Evolutionary conservation across 2,329 filamentous ascomycete species (phyloP), one percentile per base, ranked within the genome.

Genomic region (Beauveria caledonica): DNA sequence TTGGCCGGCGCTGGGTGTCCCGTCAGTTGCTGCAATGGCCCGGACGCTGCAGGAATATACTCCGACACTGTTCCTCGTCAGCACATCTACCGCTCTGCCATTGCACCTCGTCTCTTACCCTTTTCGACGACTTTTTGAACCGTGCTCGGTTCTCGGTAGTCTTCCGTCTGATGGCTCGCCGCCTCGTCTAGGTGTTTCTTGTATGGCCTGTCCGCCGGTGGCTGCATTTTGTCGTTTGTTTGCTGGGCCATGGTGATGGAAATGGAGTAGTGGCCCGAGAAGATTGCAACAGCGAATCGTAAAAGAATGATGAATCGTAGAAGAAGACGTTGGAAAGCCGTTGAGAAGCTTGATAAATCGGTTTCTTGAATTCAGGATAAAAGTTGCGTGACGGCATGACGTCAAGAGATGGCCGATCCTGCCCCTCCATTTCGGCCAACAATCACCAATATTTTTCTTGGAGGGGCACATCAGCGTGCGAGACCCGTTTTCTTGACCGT

Each of bases 11-110:
- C 60, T 13, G 29, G 46, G 21, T 67, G 63, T 25, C 70, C 66
- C 42, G 74, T 67, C 40, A 72, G 66, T 15, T 67, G 64, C 17
- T 75, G 76, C 4, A 81, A 66, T 50, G 79, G 60, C 52, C 75
- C 77, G 60, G 73, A 70, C 1, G 73, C 74, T 5, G 69, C 72
- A 5, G 78, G 78, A 21, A 80, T 66, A 60, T 77, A 76, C 62
- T 77, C 72, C n/a, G 72, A 70, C 49, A 78, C 73, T 78, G 17
- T 9, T 8, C 29, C 9, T 33, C 33, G 21, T 52, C 48, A 45
- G 48, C n/a, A n/a, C 36, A 6, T n/a, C 15, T 8, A 49, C 21
- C 15, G 1, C 21, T 11, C 27, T 3, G 17, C 17, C 10, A 50
- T 10, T 33, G 15, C 51, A 8, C 1, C 19, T 17, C 33, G 36